Percentiles rank a stretch among this genome's conserved stretches.
These are phyloP conservation scores for Trichoderma sp. DNA, from an alignment of 2,329 filamentous ascomycete genomes.

Conservation along the genomic window DNA sequence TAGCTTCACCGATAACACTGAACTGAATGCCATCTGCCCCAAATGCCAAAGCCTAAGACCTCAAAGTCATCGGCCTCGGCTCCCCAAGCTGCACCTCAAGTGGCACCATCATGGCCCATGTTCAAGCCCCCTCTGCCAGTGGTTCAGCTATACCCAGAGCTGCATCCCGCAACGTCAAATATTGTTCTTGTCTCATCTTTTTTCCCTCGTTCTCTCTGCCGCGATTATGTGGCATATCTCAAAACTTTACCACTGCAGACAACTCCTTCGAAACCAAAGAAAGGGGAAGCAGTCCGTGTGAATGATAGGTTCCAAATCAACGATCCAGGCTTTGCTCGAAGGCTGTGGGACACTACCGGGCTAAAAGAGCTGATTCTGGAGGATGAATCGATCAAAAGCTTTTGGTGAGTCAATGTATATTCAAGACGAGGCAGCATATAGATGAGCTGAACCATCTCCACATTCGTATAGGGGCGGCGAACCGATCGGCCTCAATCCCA, in stretches of 20 bases:
- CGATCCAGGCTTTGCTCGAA: conserved; percentile 72
- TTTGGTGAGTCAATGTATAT: conserved; percentile 49
- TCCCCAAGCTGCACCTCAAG: conserved; percentile 8
- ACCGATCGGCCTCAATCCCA: conserved; percentile 81
- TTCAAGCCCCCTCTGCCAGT: conserved; percentile 71
- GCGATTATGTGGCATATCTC: conserved; percentile 75
- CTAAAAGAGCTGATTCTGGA: conserved; percentile 64
- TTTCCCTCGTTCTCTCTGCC: conserved; percentile 75
- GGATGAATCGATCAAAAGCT: conserved; percentile 42
- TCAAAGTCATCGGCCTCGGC: conserved; percentile 35
- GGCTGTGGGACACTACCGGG: conserved; percentile 77
- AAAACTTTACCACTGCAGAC: conserved; percentile 70
- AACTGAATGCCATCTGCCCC: background rate
- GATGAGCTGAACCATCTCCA: background rate
- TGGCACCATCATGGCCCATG: conserved; percentile 65
- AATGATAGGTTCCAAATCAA: conserved; percentile 89
- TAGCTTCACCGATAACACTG: background rate
- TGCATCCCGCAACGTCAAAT: conserved; percentile 57
- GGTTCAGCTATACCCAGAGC: conserved; percentile 63
- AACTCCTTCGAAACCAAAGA: conserved; percentile 77
- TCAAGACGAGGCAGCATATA: background rate
- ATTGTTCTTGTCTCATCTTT: conserved; percentile 75
- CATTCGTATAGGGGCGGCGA: conserved; percentile 71
- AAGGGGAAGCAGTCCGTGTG: conserved; percentile 78
- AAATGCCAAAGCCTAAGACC: conserved; percentile 43